These are phyloP conservation scores for Colletotrichum tropicale DNA, from an alignment of 2,329 filamentous ascomycete genomes.

Conservation along the genomic window DNA sequence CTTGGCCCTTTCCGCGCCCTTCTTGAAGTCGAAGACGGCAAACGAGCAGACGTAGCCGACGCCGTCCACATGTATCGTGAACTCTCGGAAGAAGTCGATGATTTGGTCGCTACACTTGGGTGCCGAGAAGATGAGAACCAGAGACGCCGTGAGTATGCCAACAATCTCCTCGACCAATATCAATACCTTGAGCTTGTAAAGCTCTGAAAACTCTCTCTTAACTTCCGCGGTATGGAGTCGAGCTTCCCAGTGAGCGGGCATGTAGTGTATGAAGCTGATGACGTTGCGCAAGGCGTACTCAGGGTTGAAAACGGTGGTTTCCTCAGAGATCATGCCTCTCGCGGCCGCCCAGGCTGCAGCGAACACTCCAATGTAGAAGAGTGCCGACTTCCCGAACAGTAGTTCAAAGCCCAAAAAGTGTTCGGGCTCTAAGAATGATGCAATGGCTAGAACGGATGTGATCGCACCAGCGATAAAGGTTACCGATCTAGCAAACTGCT, in stretches of 20 bases:
- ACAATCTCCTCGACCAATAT: conserved; percentile 93
- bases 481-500: conserved; percentile 82
- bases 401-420: conserved; percentile 92
- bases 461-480: conserved; percentile 88
- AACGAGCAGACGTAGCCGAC: conserved; percentile 97
- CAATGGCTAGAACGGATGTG: conserved; percentile 81
- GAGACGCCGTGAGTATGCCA: conserved; percentile 89
- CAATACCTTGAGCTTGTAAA: conserved; percentile 91
- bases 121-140: conserved; percentile 85
- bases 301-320: conserved; percentile 89
- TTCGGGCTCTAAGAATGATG: conserved; percentile 88
- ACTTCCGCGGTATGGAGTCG: conserved; percentile 94
- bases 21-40: conserved; percentile 96
- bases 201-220: conserved; percentile 83
- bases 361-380: conserved; percentile 89
- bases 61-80: conserved; percentile 95
- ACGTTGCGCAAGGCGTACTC: conserved; percentile 88
- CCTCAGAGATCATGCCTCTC: conserved; percentile 83
- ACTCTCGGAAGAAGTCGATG: conserved; percentile 97
- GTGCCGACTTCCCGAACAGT: conserved; percentile 82
- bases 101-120: conserved; percentile 90
- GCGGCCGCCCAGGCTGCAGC: conserved; percentile 84
- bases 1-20: conserved; percentile 61
- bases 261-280: conserved; percentile 91
- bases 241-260: conserved; percentile 86